Evolutionary conservation across 352 stramenopile species (phyloP), one percentile per base, ranked within the genome.

Genomic region (Pythium scleroteichum): DNA sequence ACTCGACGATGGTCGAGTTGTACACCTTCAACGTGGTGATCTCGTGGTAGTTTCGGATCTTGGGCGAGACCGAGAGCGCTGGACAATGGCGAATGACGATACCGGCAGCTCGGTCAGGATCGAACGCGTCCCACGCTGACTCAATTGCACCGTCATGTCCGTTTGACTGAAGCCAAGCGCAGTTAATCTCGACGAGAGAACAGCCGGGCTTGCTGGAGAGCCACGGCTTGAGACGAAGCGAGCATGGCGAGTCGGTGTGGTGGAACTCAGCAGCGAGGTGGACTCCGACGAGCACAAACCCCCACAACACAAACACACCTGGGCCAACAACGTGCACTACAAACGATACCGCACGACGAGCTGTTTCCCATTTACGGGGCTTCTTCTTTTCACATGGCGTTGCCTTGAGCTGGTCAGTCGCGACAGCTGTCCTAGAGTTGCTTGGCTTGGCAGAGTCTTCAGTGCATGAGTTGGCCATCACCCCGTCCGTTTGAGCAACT

Each of bases 71-170:
- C 0, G 16, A 14, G 6, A 63, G 39, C 3, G 23, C 0, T 6
- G 60, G 41, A 32, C 60, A 68, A 19, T 68, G 60, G 20, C 60
- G 53, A n/a, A 63, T 45, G 10, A 62, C 48, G 16, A 68, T 17
- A 17, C 49, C 22, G 4, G 58, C 38, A 12, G 48, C 27, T 0
- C 20, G 47, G 13, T 47, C 17, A 0, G 58, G 58, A 24, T 65
- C 41, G 41, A 59, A 54, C 5, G 19, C 10, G 3, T 46, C 19
- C 49, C 40, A 53, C 2, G 32, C 49, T 1, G 16, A n/a, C 0
- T 58, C 23, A 0, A 59, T 49, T 5, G 22, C 16, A 0, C 2
- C 27, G 22, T 59, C 58, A n/a, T 53, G 17, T 10, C 57, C 48
- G 14, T 26, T 52, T 1, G 57, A 64, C 3, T 27, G 14, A 14